Base-by-base conservation (phyloP, 176 grass and related monocot genomes). In the Rhipidocladum racemiflorum region DNA sequence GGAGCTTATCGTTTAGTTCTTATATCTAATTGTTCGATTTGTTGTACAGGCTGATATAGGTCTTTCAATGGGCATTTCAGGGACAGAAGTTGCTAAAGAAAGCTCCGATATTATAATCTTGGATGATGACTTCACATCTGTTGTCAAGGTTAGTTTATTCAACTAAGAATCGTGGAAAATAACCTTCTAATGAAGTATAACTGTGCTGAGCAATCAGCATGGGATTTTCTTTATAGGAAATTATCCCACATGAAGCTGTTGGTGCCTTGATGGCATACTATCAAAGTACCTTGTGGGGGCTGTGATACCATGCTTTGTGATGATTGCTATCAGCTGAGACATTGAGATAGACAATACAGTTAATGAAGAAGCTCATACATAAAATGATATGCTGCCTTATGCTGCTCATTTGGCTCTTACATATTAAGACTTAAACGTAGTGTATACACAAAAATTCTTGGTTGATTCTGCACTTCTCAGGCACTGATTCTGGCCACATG, bases 1-100 rank as follows among this genome's bases (percentile, higher is more conserved):
- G 21, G 38, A 51, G 34, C 28, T 61, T 66, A 51, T 8, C 21
- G 29, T 70, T 64, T 81, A 59, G 9, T 77, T 79, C 46, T 78
- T 69, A 73, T 86, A 59, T 82, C 65, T 70, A 64, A 67, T 35
- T 66, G 40, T 45, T 87, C 53, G 24, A 39, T 82, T 83, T 85
- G 48, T 75, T 87, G 17, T 84, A 44, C 69, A 94, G 95, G 95
- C 95, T 45, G 95, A 98, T 90, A 98, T 98, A 82, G 95, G 95
- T 72, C 90, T 98, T 83, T 86, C 95, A 53, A 98, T 98, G 95
- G 95, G 95, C 10, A 93, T 98, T 72, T 78, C 90, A 16, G 95
- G 95, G 50, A 98, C 95, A 77, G 95, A 98, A 87, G 95, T 98
- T 70, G 95, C 95, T 80, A 97, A 97, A 94, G 95, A 97, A 82